Conservation (phyloP, 2,329 filamentous ascomycete genomes). For the Aspergillus latus region DNA sequence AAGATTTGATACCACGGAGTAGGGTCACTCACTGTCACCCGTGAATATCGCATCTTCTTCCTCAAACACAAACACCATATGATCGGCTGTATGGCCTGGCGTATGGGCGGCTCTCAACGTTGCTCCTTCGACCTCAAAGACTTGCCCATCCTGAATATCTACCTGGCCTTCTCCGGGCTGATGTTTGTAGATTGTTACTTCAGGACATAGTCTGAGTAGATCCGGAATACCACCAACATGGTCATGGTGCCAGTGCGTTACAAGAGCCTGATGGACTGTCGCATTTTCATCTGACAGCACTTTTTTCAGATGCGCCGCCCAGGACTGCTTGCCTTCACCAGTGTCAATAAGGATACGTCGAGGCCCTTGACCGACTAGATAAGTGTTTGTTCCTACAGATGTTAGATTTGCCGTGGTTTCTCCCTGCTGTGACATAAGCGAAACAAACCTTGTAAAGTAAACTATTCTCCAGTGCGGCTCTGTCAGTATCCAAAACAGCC, state of each 20-base stretch:
- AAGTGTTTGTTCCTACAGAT: conserved; percentile 78
- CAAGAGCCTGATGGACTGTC: conserved; percentile 64
- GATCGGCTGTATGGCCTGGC: conserved; percentile 78
- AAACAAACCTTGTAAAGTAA: conserved; percentile 58
- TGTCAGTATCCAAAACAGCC: not conserved
- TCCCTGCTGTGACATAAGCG: not conserved
- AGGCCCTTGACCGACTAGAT: conserved; percentile 76
- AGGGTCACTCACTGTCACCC: conserved; percentile 61
- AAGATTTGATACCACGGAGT: not conserved
- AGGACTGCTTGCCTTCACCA: conserved; percentile 74
- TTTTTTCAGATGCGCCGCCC: conserved; percentile 65
- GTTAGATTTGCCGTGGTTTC: not conserved
- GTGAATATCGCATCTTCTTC: conserved; percentile 85
- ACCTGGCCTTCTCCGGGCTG: conserved; percentile 53
- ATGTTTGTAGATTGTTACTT: conserved; percentile 66
- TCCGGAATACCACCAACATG: conserved; percentile 76
- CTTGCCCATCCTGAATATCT: conserved; percentile 57
- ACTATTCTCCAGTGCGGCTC: conserved; percentile 34
- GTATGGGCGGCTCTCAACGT: conserved; percentile 67
- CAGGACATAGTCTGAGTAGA: conserved; percentile 63
- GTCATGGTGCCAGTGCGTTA: conserved; percentile 93
- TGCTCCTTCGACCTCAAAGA: conserved; percentile 52
- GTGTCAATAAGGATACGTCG: conserved; percentile 83
- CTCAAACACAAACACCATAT: conserved; percentile 73
- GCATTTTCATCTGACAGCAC: conserved; percentile 68